Conservation (phyloP, 1,284 basidiomycete genomes). For the Ceratobasidium papillatum region DNA sequence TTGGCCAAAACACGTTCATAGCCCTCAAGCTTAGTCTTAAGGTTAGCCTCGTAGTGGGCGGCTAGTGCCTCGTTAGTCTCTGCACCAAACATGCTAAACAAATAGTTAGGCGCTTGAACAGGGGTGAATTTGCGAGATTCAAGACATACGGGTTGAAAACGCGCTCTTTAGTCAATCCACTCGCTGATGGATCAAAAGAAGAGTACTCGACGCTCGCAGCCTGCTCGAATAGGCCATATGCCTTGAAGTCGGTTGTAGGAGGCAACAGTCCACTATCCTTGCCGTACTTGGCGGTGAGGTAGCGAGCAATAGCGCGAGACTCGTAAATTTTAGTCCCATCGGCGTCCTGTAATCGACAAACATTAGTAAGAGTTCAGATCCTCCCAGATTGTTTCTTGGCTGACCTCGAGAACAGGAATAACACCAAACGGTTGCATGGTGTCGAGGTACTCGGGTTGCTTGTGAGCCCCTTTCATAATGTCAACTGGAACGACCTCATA, state of each 20-base stretch:
- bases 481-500: slow-evolving; percentile 13
- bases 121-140: background rate
- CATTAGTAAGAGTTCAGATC: too few species aligned
- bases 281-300: slow-evolving; percentile 58
- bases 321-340: slow-evolving; percentile 49
- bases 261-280: slow-evolving; percentile 43
- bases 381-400: too few species aligned
- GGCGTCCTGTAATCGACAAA: slow-evolving; percentile 12
- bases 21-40: slow-evolving; percentile 57
- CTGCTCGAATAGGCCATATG: slow-evolving; percentile 51
- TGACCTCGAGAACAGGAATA: slow-evolving; percentile 40
- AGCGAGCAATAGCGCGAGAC: slow-evolving; percentile 63
- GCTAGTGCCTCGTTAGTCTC: slow-evolving; percentile 51
- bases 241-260: slow-evolving; percentile 50
- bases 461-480: slow-evolving; percentile 27
- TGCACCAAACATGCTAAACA: slow-evolving; percentile 47
- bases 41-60: slow-evolving; percentile 49
- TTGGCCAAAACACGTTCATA: slow-evolving; percentile 64
- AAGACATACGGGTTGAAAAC: slow-evolving; percentile 36
- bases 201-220: slow-evolving; percentile 51
- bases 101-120: slow-evolving; percentile 30
- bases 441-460: slow-evolving; percentile 25
- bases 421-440: slow-evolving; percentile 42
- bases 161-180: slow-evolving; percentile 20
- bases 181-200: slow-evolving; percentile 48